Conservation (phyloP, 441 rosid species). For the Viola pubescens region DNA sequence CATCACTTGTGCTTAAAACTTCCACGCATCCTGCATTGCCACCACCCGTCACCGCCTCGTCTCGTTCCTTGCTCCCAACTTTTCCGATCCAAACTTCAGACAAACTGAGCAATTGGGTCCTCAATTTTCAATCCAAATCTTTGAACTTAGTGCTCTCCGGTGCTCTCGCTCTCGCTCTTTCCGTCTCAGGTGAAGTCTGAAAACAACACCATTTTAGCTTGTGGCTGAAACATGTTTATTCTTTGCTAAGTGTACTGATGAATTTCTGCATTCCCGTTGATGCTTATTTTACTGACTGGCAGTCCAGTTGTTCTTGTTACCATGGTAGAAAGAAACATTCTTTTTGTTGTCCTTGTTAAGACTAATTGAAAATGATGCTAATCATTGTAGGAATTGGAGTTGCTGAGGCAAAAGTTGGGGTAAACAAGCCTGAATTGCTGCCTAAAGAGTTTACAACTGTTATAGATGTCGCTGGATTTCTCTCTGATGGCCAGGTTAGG, state of each 20-base stretch:
- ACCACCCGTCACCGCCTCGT: slow-evolving; percentile 18
- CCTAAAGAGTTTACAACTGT: slow-evolving; percentile 77
- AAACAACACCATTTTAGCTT: background rate
- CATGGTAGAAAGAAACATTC: background rate
- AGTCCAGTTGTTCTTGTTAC: background rate
- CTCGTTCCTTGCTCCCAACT: slow-evolving; percentile 22
- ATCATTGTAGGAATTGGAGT: slow-evolving; percentile 41
- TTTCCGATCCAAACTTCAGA: slow-evolving; percentile 15
- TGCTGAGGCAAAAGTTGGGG: slow-evolving; percentile 76
- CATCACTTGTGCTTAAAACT: slow-evolving; percentile 22
- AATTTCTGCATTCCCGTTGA: background rate
- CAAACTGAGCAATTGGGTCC: slow-evolving; percentile 26
- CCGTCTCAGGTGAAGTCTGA: slow-evolving; percentile 44
- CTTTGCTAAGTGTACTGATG: background rate
- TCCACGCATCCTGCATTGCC: slow-evolving; percentile 17
- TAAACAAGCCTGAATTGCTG: slow-evolving; percentile 89
- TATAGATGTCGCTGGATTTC: slow-evolving; percentile 87
- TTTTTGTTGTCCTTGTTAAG: background rate
- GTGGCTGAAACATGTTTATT: background rate
- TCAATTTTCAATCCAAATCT: slow-evolving; percentile 43
- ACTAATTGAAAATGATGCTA: background rate
- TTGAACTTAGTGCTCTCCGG: slow-evolving; percentile 52
- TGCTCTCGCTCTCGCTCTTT: slow-evolving; percentile 54
- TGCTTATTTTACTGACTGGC: background rate
- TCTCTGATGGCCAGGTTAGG: slow-evolving; percentile 82